A percentile compares a stretch with the other conserved stretches of the same genome.
These are phyloP conservation scores for Ophiocordyceps camponoti-saundersi DNA, from an alignment of 2,329 filamentous ascomycete species.

Conservation along the genomic window DNA sequence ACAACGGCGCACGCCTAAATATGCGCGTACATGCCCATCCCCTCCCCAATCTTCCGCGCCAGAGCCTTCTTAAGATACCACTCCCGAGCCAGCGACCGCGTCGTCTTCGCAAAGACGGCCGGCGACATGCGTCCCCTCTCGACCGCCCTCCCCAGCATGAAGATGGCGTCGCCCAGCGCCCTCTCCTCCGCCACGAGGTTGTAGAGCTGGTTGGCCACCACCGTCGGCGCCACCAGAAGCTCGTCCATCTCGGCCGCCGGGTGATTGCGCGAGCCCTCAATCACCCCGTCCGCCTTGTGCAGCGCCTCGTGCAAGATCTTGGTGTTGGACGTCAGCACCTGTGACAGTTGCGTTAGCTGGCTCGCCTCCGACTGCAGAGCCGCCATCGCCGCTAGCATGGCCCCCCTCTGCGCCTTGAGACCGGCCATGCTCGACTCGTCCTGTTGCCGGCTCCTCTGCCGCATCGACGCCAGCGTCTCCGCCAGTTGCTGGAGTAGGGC, in stretches of 20 bases:
- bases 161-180: conserved; percentile 73
- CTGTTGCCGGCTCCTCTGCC: conserved; percentile 51
- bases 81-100: conserved; percentile 56
- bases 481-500: conserved; percentile 65
- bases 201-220: conserved; percentile 88
- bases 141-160: conserved; percentile 59
- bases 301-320: conserved; percentile 62
- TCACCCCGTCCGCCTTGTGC: conserved; percentile 59
- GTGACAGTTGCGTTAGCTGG: conserved; percentile 52
- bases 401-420: conserved; percentile 60
- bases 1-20: too few relatives aligned
- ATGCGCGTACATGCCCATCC: conserved; percentile 44
- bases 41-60: conserved; percentile 57
- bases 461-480: conserved; percentile 47
- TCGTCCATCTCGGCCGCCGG: conserved; percentile 70
- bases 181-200: conserved; percentile 76
- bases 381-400: conserved; percentile 53
- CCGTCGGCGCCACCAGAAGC: conserved; percentile 78
- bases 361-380: conserved; percentile 58
- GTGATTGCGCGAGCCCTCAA: conserved; percentile 53
- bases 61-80: conserved; percentile 74
- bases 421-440: conserved; percentile 60
- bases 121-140: conserved; percentile 55
- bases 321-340: conserved; percentile 60
- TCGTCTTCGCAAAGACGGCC: conserved; percentile 64